phyloP scores from a whole-genome alignment of 108 stramenopile genomes.

The Cyclostephanos invisitatus region DNA sequence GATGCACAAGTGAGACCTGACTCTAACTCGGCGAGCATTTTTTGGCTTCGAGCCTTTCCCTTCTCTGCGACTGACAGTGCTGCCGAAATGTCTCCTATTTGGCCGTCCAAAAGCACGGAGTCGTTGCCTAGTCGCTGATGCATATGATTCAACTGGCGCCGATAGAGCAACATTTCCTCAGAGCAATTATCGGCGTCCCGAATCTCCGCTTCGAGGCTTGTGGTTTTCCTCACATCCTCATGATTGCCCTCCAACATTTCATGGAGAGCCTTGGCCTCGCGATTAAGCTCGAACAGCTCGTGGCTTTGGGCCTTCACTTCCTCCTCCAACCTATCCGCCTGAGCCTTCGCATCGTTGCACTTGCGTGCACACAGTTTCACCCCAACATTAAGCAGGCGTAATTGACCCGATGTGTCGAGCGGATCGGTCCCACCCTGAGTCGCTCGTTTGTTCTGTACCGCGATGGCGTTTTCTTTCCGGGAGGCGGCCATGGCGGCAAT shows the following conservation, averaged over 20 bases:
- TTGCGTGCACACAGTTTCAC: slow-evolving; percentile 60
- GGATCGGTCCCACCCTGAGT: slow-evolving; percentile 26
- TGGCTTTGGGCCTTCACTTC: slow-evolving; percentile 51
- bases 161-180: slow-evolving; percentile 59
- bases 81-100: slow-evolving; percentile 66
- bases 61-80: slow-evolving; percentile 42
- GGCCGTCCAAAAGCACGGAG: slow-evolving; percentile 61
- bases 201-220: slow-evolving; percentile 54
- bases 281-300: slow-evolving; percentile 55
- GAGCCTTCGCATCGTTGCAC: slow-evolving; percentile 66
- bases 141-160: slow-evolving; percentile 70
- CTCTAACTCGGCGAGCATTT: slow-evolving; percentile 55
- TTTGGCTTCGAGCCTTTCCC: slow-evolving; percentile 41
- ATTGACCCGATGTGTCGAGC: slow-evolving; percentile 35
- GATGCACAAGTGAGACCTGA: slow-evolving; percentile 39
- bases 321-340: slow-evolving; percentile 51
- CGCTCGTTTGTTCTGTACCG: slow-evolving; percentile 39
- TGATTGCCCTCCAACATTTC: slow-evolving; percentile 65
- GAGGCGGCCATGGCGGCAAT: slow-evolving; percentile 39
- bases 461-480: slow-evolving; percentile 29
- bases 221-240: slow-evolving; percentile 51
- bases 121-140: slow-evolving; percentile 55
- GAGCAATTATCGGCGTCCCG: slow-evolving; percentile 49
- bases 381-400: slow-evolving; percentile 49
- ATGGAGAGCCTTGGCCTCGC: slow-evolving; percentile 60